Base-by-base conservation (phyloP, 2,329 filamentous ascomycete species). In the Venturiaceae sp. region DNA sequence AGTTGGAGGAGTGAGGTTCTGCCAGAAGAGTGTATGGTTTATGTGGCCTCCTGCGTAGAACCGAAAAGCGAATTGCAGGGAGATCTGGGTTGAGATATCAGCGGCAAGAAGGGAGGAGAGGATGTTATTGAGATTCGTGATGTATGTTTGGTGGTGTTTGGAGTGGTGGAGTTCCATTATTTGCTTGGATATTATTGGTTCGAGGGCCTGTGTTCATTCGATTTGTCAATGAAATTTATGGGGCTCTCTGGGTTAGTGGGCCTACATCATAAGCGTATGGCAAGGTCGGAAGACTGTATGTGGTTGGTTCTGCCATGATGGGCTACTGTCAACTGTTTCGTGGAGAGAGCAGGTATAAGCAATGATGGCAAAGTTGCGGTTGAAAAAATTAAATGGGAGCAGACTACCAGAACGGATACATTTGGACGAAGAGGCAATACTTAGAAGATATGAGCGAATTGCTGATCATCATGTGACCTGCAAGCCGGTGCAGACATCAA, bases 21-120 rank as follows among this genome's bases (percentile, higher is more conserved):
- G 84, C 91, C 91, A 96, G 80, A 96, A 96, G 36, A 96, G 83
- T 0, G 84, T 85, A 78, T 96, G 92, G 77, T 96, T 96, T 74
- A 95, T 86, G 77, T 96, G 91, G 6, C 92, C 92, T 46, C 92
- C 92, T 53, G 87, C 91, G 71, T 95, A 90, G 81, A 95, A 96
- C 67, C 87, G 88, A 75, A 95, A 84, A 62, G 82, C 82, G 19
- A 80, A 76, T 65, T 87, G 85, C n/a, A 90, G 79, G 19, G 81
- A 75, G 58, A 90, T 81, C 64, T 90, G 85, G 3, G 78, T 74
- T 4, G 82, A 75, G 57, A 88, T 79, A 64, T 90, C 82, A 16
- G 85, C 83, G 4, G 77, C 72, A 55, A 78, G 74, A 62, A 88
- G 85, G 14, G 80, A 78, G 66, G 78, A 74, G 56, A 89, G 75